phyloP scores from a whole-genome alignment of 805 yeast genomes.

The Yarrowia sp. region DNA sequence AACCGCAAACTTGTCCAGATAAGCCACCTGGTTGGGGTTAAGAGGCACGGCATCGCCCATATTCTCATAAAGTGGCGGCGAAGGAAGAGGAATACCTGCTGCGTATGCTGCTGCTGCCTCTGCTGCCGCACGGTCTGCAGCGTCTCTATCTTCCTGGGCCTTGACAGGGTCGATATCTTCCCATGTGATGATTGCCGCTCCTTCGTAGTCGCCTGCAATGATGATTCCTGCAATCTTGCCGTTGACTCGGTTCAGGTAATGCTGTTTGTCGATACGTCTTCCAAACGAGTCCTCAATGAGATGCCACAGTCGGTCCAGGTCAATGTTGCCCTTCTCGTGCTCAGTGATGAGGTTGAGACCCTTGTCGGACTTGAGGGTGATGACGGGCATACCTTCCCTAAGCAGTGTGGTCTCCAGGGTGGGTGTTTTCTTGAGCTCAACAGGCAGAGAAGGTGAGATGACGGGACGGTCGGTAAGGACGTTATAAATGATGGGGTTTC shows the following conservation, averaged over 20 bases:
- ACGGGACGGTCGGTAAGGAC: conserved; percentile 87
- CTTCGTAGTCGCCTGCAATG: conserved; percentile 91
- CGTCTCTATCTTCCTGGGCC: conserved; percentile 16
- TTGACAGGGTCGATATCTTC: conserved; percentile 48
- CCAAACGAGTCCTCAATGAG: conserved; percentile 81
- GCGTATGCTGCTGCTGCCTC: conserved; percentile 17
- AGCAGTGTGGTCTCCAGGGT: conserved; percentile 72
- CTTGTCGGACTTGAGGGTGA: conserved; percentile 40
- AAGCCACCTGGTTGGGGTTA: conserved; percentile 51
- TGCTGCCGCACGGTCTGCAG: conserved; percentile 19
- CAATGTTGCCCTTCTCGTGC: conserved; percentile 46
- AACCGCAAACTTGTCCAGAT: conserved; percentile 93
- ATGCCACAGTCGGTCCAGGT: conserved; percentile 54
- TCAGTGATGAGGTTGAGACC: conserved; percentile 46
- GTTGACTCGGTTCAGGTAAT: conserved; percentile 65
- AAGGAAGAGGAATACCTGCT: conserved; percentile 12
- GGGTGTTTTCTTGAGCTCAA: conserved; percentile 56
- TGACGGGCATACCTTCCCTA: conserved; percentile 68
- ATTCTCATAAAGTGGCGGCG: conserved; percentile 12
- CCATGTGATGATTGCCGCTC: conserved; percentile 89
- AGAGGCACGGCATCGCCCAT: conserved; percentile 30
- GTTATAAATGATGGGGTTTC: conserved; percentile 87
- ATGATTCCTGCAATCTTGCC: conserved; percentile 70
- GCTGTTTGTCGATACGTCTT: conserved; percentile 59
- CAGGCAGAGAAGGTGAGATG: conserved; percentile 86